These are phyloP conservation scores for Phaseolus lunatus DNA, from an alignment of 306 rosid genomes.

Conservation along the genomic window DNA sequence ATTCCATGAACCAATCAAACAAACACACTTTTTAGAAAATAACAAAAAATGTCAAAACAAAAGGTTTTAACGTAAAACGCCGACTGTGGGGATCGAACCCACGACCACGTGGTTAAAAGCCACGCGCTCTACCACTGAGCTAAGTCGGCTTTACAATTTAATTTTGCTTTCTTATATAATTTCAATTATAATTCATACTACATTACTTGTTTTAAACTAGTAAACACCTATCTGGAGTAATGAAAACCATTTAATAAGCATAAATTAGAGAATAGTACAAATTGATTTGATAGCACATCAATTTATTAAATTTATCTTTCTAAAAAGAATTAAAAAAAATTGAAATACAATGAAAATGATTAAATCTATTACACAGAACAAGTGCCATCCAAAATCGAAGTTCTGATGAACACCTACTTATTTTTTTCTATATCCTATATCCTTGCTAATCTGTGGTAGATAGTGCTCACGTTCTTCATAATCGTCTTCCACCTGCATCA, in stretches of 20 bases:
- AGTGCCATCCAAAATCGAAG: too few relatives aligned
- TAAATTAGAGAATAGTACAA: not conserved
- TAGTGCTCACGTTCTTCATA: constrained; percentile 52
- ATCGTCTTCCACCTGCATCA: constrained; percentile 56
- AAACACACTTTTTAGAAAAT: not conserved
- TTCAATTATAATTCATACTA: too few relatives aligned
- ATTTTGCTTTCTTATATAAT: too few relatives aligned
- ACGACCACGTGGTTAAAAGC: not conserved
- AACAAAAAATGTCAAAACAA: not conserved
- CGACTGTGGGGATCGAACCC: not conserved
- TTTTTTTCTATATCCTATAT: not conserved
- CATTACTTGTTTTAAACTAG: too few relatives aligned
- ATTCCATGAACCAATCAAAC: constrained; percentile 10
- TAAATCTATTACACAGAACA: too few relatives aligned
- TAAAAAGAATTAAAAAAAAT: constrained; percentile 14
- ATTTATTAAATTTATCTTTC: not conserved
- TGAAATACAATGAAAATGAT: not conserved
- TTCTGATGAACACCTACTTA: not conserved
- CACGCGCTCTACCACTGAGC: not conserved
- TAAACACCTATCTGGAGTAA: not conserved
- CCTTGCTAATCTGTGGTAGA: constrained; percentile 8
- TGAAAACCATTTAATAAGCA: not conserved
- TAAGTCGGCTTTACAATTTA: not conserved
- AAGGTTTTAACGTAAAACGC: not conserved
- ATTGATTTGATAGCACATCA: not conserved